Evolutionary conservation across 768 basidiomycete genomes (phyloP).

Genomic region (Pulveroboletus sp.): DNA sequence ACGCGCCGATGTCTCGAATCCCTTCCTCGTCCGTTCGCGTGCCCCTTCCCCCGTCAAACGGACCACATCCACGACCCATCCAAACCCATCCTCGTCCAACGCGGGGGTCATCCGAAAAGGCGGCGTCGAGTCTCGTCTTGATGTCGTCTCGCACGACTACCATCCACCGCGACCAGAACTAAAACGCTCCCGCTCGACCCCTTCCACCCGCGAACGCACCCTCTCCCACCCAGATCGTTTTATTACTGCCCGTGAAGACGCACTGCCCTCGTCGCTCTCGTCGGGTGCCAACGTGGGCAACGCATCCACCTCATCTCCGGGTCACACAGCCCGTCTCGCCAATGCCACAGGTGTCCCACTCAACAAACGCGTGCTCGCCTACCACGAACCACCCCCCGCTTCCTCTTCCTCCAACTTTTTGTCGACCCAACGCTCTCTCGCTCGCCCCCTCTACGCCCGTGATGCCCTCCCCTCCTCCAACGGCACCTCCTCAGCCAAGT

Average conservation of each 20-base stretch:
- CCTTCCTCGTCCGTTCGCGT: constrained; percentile 57
- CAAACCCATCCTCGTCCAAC: constrained; percentile 37
- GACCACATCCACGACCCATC: constrained; percentile 37
- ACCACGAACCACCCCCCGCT: constrained; percentile 81
- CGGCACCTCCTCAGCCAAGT: constrained; percentile 61
- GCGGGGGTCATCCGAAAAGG: constrained; percentile 76
- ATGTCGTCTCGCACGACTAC: constrained; percentile 77
- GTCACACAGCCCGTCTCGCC: constrained; percentile 75
- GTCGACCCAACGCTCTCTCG: constrained; percentile 73
- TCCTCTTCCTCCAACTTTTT: constrained; percentile 76
- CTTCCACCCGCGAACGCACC: constrained; percentile 45
- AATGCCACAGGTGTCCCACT: constrained; percentile 74
- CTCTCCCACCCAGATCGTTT: constrained; percentile 59
- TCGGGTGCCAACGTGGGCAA: constrained; percentile 46
- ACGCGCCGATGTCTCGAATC: constrained; percentile 56
- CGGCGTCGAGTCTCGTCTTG: constrained; percentile 71
- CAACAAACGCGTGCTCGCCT: constrained; percentile 82
- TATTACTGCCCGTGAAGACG: constrained; percentile 60
- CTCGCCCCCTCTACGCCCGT: constrained; percentile 70
- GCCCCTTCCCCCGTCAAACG: constrained; percentile 68
- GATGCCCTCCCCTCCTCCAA: constrained; percentile 63
- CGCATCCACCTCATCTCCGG: constrained; percentile 58
- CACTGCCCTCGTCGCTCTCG: constrained; percentile 63
- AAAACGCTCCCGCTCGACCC: constrained; percentile 74
- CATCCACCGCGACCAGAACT: constrained; percentile 59